A percentile compares a stretch with the other conserved stretches of the same genome.
These are phyloP conservation scores for Apiotrichum brassicae DNA, from an alignment of 1,284 basidiomycete genomes.

Conservation along the genomic window DNA sequence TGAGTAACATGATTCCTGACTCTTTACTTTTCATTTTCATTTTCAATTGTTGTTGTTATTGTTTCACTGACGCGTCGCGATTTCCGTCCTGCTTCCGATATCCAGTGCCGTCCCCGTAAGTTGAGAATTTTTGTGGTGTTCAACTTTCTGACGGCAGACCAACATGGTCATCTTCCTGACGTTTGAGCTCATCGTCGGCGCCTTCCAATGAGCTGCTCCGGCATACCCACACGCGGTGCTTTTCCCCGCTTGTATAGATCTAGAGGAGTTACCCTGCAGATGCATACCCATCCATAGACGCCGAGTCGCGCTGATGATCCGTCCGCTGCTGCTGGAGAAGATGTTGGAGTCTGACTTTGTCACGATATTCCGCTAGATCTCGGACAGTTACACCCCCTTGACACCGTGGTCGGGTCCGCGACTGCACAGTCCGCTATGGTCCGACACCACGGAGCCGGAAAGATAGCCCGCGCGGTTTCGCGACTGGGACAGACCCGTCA, in stretches of 20 bases:
- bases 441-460: too few species aligned
- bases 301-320: neutral
- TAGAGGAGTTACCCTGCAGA: neutral
- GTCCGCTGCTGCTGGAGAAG: too few species aligned
- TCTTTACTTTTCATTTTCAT: neutral
- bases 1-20: conserved; percentile 44
- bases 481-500: too few species aligned
- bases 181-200: conserved; percentile 42
- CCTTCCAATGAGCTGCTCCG: conserved; percentile 17
- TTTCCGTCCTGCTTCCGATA: neutral
- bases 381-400: too few species aligned
- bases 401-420: too few species aligned
- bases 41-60: neutral
- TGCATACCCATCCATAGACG: conserved; percentile 1
- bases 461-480: too few species aligned
- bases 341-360: too few species aligned
- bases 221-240: neutral
- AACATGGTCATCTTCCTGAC: conserved; percentile 48
- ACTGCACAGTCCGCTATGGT: too few species aligned
- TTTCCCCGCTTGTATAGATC: neutral
- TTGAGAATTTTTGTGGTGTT: neutral
- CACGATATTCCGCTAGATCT: too few species aligned
- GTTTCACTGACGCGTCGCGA: neutral
- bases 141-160: conserved; percentile 21
- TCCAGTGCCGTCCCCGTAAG: conserved; percentile 33